Conservation (phyloP, 2,329 filamentous ascomycete genomes). For the Diaporthe citrichinensis region DNA sequence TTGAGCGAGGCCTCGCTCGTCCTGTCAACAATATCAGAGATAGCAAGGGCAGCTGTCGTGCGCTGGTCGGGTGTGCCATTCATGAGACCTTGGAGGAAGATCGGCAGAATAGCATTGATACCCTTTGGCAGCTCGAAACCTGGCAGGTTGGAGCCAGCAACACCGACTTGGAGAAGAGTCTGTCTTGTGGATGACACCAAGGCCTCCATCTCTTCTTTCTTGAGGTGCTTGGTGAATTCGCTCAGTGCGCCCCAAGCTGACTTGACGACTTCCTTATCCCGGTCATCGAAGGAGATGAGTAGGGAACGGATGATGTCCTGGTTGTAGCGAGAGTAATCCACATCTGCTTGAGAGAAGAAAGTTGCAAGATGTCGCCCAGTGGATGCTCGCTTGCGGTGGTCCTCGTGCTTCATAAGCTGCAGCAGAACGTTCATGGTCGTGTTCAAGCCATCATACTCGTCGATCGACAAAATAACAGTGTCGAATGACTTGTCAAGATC, state of each 20-base stretch:
- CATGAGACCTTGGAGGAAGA: conserved; percentile 98
- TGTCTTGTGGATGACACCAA: conserved; percentile 89
- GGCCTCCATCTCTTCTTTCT: conserved; percentile 98
- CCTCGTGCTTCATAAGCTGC: conserved; percentile 89
- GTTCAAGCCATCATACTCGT: conserved; percentile 96
- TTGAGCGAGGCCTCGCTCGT: conserved; percentile 90
- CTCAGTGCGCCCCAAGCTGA: conserved; percentile 89
- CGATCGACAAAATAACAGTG: conserved; percentile 90
- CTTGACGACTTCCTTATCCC: conserved; percentile 87
- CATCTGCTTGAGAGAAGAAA: conserved; percentile 84
- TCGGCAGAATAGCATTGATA: conserved; percentile 94
- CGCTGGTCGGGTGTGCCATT: conserved; percentile 94
- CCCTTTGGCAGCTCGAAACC: conserved; percentile 96
- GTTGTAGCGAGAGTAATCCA: conserved; percentile 96
- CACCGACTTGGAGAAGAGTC: conserved; percentile 88
- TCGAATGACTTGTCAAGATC: conserved; percentile 89
- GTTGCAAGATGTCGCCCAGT: conserved; percentile 85
- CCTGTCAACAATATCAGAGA: conserved; percentile 95
- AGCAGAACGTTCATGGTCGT: conserved; percentile 96
- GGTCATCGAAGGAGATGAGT: conserved; percentile 92
- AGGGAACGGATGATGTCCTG: conserved; percentile 93
- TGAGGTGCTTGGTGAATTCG: conserved; percentile 88
- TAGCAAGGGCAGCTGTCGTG: conserved; percentile 90
- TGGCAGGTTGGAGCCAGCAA: conserved; percentile 85
- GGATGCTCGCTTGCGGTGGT: conserved; percentile 85